Evolutionary conservation across 495 filamentous ascomycete species (phyloP), one percentile per base, ranked within the genome.

Genomic region (Xylaria nigripes): DNA sequence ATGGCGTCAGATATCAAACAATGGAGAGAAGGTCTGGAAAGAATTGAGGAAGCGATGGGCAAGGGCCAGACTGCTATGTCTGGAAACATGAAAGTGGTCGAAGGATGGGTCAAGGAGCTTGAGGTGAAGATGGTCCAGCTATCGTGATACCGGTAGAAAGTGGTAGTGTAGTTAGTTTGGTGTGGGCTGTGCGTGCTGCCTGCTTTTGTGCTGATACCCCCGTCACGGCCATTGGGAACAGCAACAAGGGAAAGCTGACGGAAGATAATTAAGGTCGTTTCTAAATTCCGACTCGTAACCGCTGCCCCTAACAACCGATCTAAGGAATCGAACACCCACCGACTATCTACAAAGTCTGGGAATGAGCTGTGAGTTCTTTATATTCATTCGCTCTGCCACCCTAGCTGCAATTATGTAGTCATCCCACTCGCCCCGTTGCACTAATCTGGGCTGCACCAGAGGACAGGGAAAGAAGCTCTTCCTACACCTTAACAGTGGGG

Each of bases 41-140:
- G 82, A 61, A 81, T 96, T 16, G 91, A 96, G 70, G 71, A 70
- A 45, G 81, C 84, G 43, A 81, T 96, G 63, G 71, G 70, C 27
- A 76, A 84, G 45, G 83, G 83, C 12, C 84, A 88, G 63, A 74
- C 75, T 21, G 76, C 81, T n/a, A 81, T 92, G 69, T 78, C 77
- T 56, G 77, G 73, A 27, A 97, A 98, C 67, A 83, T 90, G 64
- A 82, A 83, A 47, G 77, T 86, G 16, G 83, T 97, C 34, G 86
- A 90, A 57, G 82, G 79, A 41, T 96, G 91, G 92, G 89, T 98
- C 15, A 87, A 85, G 67, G 87, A 86, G 36, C 67, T 98, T 34
- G 93, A 98, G 72, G 77, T 73, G 55, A 85, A 84, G 67, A 77
- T 95, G 65, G 77, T 74, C 16, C 75, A 75, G 47, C 64, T 86